Percentiles rank a stretch among this genome's conserved stretches.
These are phyloP conservation scores for Schizochytrium sp. DNA, from an alignment of 108 stramenopile species.

Conservation along the genomic window DNA sequence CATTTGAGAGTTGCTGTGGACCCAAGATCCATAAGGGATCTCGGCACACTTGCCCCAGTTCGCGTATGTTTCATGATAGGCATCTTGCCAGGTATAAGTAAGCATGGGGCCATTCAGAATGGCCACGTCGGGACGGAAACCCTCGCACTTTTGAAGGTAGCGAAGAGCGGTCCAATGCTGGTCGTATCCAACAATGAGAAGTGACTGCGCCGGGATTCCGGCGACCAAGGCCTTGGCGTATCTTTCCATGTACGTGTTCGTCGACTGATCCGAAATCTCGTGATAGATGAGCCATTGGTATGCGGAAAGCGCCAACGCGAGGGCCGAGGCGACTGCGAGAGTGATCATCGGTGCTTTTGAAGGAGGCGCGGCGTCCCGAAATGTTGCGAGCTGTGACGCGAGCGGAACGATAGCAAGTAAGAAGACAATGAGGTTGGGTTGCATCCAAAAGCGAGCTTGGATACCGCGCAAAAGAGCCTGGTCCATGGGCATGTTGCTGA, in stretches of 20 bases:
- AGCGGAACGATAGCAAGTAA: constrained; percentile 38
- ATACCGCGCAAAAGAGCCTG: constrained; percentile 59
- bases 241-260: constrained; percentile 39
- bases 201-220: constrained; percentile 47
- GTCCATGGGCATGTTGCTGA: constrained; percentile 59
- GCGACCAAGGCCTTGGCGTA: constrained; percentile 60
- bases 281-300: background rate
- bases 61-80: constrained; percentile 47
- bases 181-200: constrained; percentile 66
- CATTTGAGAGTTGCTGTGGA: background rate
- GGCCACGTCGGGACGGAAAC: constrained; percentile 47
- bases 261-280: constrained; percentile 27
- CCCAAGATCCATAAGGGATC: constrained; percentile 28
- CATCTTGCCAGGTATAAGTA: constrained; percentile 59
- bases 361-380: background rate
- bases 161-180: constrained; percentile 69
- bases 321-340: background rate
- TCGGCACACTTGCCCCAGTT: constrained; percentile 42
- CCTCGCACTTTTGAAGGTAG: constrained; percentile 67
- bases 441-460: constrained; percentile 75
- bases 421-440: constrained; percentile 51
- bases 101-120: constrained; percentile 63
- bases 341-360: background rate
- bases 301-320: background rate
- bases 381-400: background rate